A percentile compares a stretch with the other conserved stretches of the same genome.
Conservation (phyloP, 257 asterid species). For the Solanum neorickii region DNA sequence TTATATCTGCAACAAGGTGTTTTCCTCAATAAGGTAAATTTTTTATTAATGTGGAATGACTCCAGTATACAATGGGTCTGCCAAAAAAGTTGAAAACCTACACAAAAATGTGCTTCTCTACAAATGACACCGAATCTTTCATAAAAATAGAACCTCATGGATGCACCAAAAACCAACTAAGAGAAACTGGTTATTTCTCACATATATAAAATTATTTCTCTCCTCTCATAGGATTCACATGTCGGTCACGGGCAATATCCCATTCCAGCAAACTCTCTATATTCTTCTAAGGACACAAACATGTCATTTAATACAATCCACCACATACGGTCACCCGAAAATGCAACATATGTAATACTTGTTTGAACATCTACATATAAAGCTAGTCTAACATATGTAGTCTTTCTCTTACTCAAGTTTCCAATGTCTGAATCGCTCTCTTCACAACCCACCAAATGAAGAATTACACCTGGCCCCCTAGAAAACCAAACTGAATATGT, state of each 20-base stretch:
- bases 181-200: not conserved
- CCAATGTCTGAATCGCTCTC: not conserved
- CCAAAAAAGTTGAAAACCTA: not conserved
- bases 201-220: not conserved
- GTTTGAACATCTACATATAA: not conserved
- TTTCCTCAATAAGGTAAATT: not conserved
- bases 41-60: not conserved
- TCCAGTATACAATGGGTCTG: not conserved
- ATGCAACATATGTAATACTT: not conserved
- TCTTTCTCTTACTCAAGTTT: not conserved
- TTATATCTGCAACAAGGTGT: not conserved
- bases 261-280: not conserved
- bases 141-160: not conserved
- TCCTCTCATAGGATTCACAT: not conserved
- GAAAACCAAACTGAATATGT: not conserved
- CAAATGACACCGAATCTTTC: not conserved
- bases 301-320: not conserved
- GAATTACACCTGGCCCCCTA: not conserved
- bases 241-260: not conserved
- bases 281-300: not conserved
- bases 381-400: not conserved
- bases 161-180: not conserved
- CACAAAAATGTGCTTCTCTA: not conserved
- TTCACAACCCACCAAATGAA: not conserved
- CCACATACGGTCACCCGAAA: not conserved